Percentiles rank a stretch among this genome's conserved stretches.
phyloP scores from a whole-genome alignment of 2,329 filamentous ascomycete species.

The Ustilaginoidea virens region DNA sequence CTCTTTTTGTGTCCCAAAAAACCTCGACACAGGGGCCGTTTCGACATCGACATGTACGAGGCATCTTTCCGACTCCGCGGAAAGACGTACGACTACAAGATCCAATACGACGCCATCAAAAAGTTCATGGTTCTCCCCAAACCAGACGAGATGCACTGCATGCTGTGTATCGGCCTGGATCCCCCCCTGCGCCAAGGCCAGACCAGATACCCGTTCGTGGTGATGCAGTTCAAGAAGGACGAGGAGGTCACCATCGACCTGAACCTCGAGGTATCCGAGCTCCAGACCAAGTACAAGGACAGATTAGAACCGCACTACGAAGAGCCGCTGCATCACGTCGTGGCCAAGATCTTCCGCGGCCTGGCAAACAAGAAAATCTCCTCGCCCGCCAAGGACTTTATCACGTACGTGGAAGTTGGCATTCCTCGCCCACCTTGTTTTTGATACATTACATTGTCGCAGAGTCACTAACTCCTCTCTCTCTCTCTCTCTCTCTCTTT shows the following conservation, averaged over 20 bases:
- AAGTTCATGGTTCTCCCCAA: slow-evolving; percentile 98
- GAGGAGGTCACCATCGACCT: slow-evolving; percentile 94
- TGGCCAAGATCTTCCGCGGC: slow-evolving; percentile 89
- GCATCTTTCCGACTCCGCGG: slow-evolving; percentile 90
- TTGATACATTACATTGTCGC: too few species aligned
- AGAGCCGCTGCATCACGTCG: slow-evolving; percentile 80
- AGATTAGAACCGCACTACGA: slow-evolving; percentile 85
- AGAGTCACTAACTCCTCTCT: too few species aligned
- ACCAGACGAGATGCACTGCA: slow-evolving; percentile 91
- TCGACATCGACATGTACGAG: slow-evolving; percentile 99
- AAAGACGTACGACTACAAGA: slow-evolving; percentile 99
- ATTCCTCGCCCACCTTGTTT: slow-evolving; percentile 1
- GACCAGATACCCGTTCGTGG: slow-evolving; percentile 92
- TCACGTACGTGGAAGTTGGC: slow-evolving; percentile 52
- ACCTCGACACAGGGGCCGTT: slow-evolving; percentile 59
- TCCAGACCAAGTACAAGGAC: slow-evolving; percentile 75
- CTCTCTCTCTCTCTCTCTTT: too few species aligned
- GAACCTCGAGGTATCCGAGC: slow-evolving; percentile 83
- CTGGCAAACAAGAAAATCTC: slow-evolving; percentile 91
- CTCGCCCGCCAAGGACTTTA: slow-evolving; percentile 85
- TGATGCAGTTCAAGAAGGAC: slow-evolving; percentile 98
- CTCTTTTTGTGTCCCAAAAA: slow-evolving; percentile 1
- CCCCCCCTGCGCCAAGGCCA: slow-evolving; percentile 92
- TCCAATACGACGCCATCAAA: slow-evolving; percentile 94
- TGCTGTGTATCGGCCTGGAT: slow-evolving; percentile 88